These are phyloP conservation scores for Sungouiozyma ichnusensis DNA, from an alignment of 805 yeast species.

Conservation along the genomic window DNA sequence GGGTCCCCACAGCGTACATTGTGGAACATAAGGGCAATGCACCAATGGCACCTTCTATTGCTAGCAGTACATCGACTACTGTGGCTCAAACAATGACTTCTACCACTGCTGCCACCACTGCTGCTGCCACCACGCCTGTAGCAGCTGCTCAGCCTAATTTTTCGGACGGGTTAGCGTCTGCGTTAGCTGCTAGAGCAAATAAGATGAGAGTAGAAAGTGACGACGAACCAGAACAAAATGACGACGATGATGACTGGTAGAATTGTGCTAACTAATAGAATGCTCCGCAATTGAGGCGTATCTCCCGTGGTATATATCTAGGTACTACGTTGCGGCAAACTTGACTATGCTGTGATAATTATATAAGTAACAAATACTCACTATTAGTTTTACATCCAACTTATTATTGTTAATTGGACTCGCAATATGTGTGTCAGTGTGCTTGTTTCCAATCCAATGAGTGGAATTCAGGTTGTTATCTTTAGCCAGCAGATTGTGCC, in stretches of 20 bases:
- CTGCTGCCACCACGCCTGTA: conserved; percentile 14
- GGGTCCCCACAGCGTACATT: conserved; percentile 96
- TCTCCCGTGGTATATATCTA: too few relatives aligned
- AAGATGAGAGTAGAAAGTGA: conserved; percentile 49
- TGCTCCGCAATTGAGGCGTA: too few relatives aligned
- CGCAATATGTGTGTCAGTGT: too few relatives aligned
- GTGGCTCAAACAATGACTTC: conserved; percentile 1
- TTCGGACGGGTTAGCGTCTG: conserved; percentile 85
- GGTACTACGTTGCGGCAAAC: too few relatives aligned
- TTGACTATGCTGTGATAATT: too few relatives aligned
- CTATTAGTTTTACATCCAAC: too few relatives aligned
- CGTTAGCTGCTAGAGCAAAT: conserved; percentile 70
- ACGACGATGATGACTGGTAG: conserved; percentile 38
- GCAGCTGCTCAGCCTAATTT: conserved; percentile 29
- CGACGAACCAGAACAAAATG: conserved; percentile 60
- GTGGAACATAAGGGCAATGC: conserved; percentile 37
- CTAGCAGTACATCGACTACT: conserved; percentile 5
- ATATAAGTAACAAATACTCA: too few relatives aligned
- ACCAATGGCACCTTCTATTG: conserved; percentile 31
- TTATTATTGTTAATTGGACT: too few relatives aligned
- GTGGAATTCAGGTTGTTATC: background rate
- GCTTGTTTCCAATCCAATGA: too few relatives aligned
- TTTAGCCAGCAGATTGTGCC: conserved; percentile 7
- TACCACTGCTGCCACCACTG: background rate
- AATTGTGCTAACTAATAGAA: background rate